Conservation (phyloP, 805 yeast species). For the Cyberlindnera petersonii region DNA sequence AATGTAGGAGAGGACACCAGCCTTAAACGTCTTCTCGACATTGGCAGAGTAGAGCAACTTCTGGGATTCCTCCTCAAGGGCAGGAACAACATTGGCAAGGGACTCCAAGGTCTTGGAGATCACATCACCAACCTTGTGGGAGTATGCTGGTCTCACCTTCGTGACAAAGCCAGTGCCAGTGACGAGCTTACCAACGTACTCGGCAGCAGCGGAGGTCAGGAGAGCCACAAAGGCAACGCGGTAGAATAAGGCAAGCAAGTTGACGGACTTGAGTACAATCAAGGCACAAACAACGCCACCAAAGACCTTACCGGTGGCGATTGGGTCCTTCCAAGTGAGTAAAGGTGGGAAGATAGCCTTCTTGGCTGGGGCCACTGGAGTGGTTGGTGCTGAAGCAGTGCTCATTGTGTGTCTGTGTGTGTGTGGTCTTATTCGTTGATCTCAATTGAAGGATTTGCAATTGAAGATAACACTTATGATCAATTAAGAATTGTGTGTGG, state of each 20-base stretch:
- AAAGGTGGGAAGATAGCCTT: conserved; percentile 31
- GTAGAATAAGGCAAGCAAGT: conserved; percentile 57
- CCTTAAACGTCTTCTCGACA: conserved; percentile 67
- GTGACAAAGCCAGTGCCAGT: conserved; percentile 79
- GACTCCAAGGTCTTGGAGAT: conserved; percentile 40
- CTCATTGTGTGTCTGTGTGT: too few species aligned
- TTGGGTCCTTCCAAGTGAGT: conserved; percentile 74
- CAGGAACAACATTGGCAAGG: conserved; percentile 42
- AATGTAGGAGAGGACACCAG: conserved; percentile 62
- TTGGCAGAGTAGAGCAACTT: conserved; percentile 63
- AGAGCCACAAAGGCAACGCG: conserved; percentile 57
- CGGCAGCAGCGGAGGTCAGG: conserved; percentile 64
- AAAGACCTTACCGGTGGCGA: conserved; percentile 70
- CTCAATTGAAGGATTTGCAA: background rate
- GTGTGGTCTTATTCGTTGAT: background rate
- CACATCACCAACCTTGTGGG: conserved; percentile 33
- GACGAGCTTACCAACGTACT: conserved; percentile 66
- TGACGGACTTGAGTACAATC: conserved; percentile 57
- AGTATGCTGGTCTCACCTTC: conserved; percentile 63
- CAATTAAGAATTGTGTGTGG: too few species aligned
- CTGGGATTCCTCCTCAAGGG: conserved; percentile 50
- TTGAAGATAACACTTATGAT: too few species aligned
- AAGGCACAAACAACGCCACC: conserved; percentile 56
- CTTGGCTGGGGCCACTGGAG: conserved; percentile 11
- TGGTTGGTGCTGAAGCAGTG: background rate